A percentile compares a stretch with the other conserved stretches of the same genome.
Evolutionary conservation across 495 filamentous ascomycete species (phyloP).

Genomic region (Talaromyces thailandensis): DNA sequence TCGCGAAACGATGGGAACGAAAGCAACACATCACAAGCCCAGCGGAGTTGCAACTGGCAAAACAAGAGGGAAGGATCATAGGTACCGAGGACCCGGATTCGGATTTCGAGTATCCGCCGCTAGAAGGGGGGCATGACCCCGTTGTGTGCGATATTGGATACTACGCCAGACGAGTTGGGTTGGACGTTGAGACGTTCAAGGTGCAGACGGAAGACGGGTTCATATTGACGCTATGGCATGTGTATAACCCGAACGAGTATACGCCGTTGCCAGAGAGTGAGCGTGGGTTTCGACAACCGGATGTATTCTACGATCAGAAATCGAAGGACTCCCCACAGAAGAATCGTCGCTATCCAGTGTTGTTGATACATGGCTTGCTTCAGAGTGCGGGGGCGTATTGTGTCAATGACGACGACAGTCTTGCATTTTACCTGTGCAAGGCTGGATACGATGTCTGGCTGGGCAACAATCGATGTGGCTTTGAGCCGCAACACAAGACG

Average conservation of each 20-base stretch:
- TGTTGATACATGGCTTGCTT: conserved; percentile 81
- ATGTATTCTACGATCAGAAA: conserved; percentile 20
- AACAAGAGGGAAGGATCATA: background rate
- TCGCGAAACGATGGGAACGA: conserved; percentile 52
- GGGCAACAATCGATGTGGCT: conserved; percentile 89
- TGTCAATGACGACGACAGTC: conserved; percentile 77
- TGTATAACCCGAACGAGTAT: conserved; percentile 78
- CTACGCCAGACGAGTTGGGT: conserved; percentile 80
- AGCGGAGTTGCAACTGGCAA: background rate
- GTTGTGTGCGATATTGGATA: conserved; percentile 73
- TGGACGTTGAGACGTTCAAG: conserved; percentile 74
- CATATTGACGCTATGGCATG: conserved; percentile 78
- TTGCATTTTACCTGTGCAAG: conserved; percentile 90
- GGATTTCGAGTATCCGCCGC: conserved; percentile 52
- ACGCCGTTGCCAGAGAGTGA: conserved; percentile 31
- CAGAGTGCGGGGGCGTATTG: conserved; percentile 87
- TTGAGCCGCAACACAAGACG: conserved; percentile 63
- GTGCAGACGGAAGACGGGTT: conserved; percentile 96
- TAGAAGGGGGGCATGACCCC: conserved; percentile 72
- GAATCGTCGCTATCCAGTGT: conserved; percentile 72
- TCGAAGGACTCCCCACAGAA: conserved; percentile 8
- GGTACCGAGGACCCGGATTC: conserved; percentile 13
- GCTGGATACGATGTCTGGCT: conserved; percentile 95
- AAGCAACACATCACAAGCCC: conserved; percentile 15
- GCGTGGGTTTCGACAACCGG: conserved; percentile 22